Evolutionary conservation across 2,329 filamentous ascomycete genomes (phyloP), one percentile per base, ranked within the genome.

Genomic region (Exophiala sideris): DNA sequence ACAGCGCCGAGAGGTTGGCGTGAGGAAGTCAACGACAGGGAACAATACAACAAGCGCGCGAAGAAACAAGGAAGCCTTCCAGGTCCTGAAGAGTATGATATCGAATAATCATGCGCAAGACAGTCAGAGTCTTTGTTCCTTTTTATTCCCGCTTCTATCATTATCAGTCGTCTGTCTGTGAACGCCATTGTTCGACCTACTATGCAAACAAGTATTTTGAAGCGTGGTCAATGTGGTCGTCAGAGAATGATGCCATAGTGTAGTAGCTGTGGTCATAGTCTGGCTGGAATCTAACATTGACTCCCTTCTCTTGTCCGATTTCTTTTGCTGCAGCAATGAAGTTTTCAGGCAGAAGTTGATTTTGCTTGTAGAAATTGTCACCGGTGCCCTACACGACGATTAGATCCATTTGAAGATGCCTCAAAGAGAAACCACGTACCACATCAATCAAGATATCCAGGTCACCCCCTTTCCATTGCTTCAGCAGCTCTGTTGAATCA

Each of bases 241-340:
- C 86, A 40, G 87, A 83, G 70, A 99, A 99, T 12, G 84, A 85
- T 34, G 91, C 86, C 78, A 99, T 95, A 73, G 96, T 96, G 74
- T 85, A 99, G 76, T 99, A 99, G 59, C 90, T 95, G 75, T 99
- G 94, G 71, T 99, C 94, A 69, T 99, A 97, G 58, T 85, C 91
- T 75, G 88, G 67, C 70, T 96, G 92, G 77, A 92, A 94, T 66
- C 92, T 83, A 60, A 97, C 74, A 50, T 83, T 83, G 59, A 96
- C 75, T 8, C 87, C 88, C 55, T 82, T 78, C 57, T 78, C 75
- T 48, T 90, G 79, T 16, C 89, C 89, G 21, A 84, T 82, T 62
- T 87, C 85, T 74, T 89, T 85, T 55, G 86, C 90, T 10, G 88
- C 91, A 65, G 84, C 80, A 62, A 87, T 83, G 49, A 99, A 84